Percentiles rank a stretch among this genome's conserved stretches.
phyloP scores from a whole-genome alignment of 2,329 filamentous ascomycete species.

The Coniochaeta sp. region DNA sequence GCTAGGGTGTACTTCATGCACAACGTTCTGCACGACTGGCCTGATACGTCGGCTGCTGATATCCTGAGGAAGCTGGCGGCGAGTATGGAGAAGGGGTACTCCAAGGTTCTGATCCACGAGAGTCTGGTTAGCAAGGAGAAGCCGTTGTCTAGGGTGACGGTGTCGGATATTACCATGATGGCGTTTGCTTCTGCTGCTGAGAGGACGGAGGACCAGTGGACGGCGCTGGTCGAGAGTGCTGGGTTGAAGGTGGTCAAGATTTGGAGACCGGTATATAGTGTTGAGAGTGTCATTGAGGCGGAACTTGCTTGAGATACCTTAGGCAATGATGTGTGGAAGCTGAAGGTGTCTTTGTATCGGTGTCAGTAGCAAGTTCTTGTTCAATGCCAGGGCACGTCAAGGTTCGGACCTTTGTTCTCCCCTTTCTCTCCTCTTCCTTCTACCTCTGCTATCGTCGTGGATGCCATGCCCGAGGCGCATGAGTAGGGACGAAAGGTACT shows the following conservation, averaged over 20 bases:
- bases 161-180: conserved; percentile 29
- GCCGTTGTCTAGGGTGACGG: conserved; percentile 20
- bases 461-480: no score
- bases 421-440: no score
- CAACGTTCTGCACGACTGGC: conserved; percentile 33
- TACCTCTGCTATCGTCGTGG: no score
- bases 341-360: no score
- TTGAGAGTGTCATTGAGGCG: conserved; percentile 11
- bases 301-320: conserved; percentile 6
- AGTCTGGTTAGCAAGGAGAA: conserved; percentile 25
- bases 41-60: conserved; percentile 22
- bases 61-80: conserved; percentile 22
- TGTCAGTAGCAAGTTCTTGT: no score
- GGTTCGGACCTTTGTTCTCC: no score
- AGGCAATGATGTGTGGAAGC: no score
- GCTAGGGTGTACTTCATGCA: conserved; percentile 29
- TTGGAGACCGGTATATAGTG: conserved; percentile 8
- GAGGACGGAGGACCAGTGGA: conserved; percentile 22
- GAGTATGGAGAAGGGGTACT: conserved; percentile 29
- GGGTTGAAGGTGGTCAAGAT: conserved; percentile 19
- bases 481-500: no score
- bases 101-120: conserved; percentile 29
- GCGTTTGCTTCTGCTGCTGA: conserved; percentile 19
- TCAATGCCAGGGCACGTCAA: no score
- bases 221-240: conserved; percentile 14